Base-by-base conservation (phyloP, 164 flowering plant species). In the Cinnamomum chago region DNA sequence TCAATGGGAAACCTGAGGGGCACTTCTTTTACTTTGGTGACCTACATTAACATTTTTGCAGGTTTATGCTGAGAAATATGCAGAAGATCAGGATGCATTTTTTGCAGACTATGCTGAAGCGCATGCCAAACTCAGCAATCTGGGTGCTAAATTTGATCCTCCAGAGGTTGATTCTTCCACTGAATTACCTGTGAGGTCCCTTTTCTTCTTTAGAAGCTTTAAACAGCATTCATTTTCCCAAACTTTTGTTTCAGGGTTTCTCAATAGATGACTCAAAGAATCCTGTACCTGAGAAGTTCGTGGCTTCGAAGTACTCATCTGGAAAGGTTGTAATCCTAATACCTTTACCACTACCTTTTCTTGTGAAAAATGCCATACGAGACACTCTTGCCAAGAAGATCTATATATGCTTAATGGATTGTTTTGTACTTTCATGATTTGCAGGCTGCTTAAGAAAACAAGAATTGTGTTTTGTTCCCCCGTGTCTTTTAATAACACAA, bases 41-140 rank as follows among this genome's bases (percentile, higher is more conserved):
- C 25, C 14, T 10, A 50, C 24, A 58, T 18, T 70, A 30, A 30
- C 11, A 25, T 60, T 25, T 65, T 78, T 87, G 80, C 81, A 96
- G 99, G 92, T 79, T 62, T 92, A 88, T 86, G 97, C 97, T 71
- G 99, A 96, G 87, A 96, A 92, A 80, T 96, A 96, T 80, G 92
- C 97, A 55, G 90, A 62, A 76, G 94, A 92, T 82, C 89, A 89
- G 77, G 97, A 91, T 58, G 88, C 91, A 73, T 96, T 96, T 81
- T 94, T 91, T 83, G 86, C 89, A 80, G 99, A 96, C 82, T 96
- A 96, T 81, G 99, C 98, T 80, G 97, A 96, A 88, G 94, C 99
- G 65, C 99, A 96, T 89, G 97, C 98, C 70, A 90, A 89, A 79
- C 97, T 96, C 68, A 96, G 99, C 85, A 91, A 91, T 77, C 89